Percentiles rank a stretch among this genome's conserved stretches.
Evolutionary conservation across 1,139 yeast genomes (phyloP).

Genomic region (Kluyveromyces sp.): DNA sequence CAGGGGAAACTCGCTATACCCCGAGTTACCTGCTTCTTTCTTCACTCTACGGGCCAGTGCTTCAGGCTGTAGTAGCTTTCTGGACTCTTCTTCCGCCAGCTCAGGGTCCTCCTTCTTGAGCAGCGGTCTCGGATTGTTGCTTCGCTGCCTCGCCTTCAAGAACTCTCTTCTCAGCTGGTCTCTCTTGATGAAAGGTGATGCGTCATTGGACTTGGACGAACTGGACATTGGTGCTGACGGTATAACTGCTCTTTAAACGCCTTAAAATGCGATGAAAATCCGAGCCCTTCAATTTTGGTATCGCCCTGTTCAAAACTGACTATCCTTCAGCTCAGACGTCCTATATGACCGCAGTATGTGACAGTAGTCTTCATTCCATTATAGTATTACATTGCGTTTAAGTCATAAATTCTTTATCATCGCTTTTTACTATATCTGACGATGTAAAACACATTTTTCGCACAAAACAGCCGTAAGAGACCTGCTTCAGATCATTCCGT

Average conservation of each 20-base stretch:
- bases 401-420: neutral
- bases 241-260: neutral
- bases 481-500: too few species aligned
- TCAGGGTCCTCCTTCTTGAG: conserved; percentile 33
- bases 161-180: conserved; percentile 32
- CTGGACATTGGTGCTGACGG: conserved; percentile 8
- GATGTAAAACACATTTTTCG: neutral
- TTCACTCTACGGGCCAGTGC: conserved; percentile 12
- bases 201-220: conserved; percentile 16
- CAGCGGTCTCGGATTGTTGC: conserved; percentile 15
- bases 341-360: too few species aligned
- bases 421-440: neutral
- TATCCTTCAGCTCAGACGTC: too few species aligned
- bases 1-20: conserved; percentile 39
- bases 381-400: neutral
- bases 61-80: conserved; percentile 20
- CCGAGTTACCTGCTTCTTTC: conserved; percentile 21
- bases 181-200: conserved; percentile 33
- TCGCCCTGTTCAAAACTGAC: too few species aligned
- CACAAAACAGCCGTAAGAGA: too few species aligned
- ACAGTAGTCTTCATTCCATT: too few species aligned
- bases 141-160: conserved; percentile 23
- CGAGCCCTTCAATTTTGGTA: too few species aligned
- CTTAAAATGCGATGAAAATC: neutral
- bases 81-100: conserved; percentile 22